Conservation (phyloP, 768 basidiomycete genomes). For the Kwoniella sp. region DNA sequence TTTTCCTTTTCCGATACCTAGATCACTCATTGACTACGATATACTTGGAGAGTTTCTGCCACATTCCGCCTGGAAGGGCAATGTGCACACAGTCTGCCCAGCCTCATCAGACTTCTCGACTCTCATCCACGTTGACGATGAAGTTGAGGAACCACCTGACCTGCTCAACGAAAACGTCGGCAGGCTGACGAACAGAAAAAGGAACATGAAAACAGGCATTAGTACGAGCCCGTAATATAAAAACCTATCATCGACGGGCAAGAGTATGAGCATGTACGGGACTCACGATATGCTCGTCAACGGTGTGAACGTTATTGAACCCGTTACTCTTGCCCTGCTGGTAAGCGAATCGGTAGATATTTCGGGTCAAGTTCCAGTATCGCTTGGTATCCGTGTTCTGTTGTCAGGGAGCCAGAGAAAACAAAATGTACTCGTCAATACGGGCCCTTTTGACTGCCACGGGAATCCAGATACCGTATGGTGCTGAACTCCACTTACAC, state of each 20-base stretch:
- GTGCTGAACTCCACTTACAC: slow-evolving; percentile 16
- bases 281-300: slow-evolving; percentile 52
- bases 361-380: slow-evolving; percentile 51
- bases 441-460: too few relatives aligned
- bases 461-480: neutral
- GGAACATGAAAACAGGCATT: too few relatives aligned
- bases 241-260: neutral
- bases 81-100: neutral
- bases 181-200: slow-evolving; percentile 14
- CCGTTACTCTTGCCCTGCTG: slow-evolving; percentile 3
- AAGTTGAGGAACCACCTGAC: slow-evolving; percentile 48
- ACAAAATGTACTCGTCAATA: neutral
- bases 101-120: slow-evolving; percentile 24
- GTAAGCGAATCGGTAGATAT: slow-evolving; percentile 52
- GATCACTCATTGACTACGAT: neutral
- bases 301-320: slow-evolving; percentile 54
- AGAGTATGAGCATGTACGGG: neutral
- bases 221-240: neutral
- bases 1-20: too few relatives aligned
- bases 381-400: slow-evolving; percentile 50
- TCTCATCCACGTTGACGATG: slow-evolving; percentile 47
- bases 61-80: too few relatives aligned
- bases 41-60: neutral
- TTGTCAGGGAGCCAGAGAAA: too few relatives aligned
- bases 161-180: slow-evolving; percentile 35